Evolutionary conservation across 176 grass and related monocot genomes (phyloP).

Genomic region (Juncus effusus): DNA sequence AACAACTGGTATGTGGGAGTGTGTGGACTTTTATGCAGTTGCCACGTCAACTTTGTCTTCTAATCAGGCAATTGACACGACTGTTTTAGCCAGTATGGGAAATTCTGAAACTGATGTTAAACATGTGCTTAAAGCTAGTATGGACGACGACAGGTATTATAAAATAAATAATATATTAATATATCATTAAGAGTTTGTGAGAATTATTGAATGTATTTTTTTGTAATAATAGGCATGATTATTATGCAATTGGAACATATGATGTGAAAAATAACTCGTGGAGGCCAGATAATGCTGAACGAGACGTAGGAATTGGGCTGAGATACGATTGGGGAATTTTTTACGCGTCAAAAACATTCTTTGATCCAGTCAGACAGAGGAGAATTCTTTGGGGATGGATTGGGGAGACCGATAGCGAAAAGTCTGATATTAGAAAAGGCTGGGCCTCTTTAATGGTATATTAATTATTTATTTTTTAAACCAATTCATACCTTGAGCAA

Average conservation of each 20-base stretch:
- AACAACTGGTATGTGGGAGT: constrained; percentile 67
- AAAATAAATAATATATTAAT: too few species aligned
- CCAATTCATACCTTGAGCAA: too few species aligned
- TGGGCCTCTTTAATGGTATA: constrained; percentile 84
- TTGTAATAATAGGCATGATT: constrained; percentile 41
- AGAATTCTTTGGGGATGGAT: constrained; percentile 83
- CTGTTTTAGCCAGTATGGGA: constrained; percentile 14
- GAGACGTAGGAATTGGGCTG: constrained; percentile 66
- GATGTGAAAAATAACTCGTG: constrained; percentile 38
- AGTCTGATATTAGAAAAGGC: constrained; percentile 69
- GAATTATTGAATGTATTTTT: too few species aligned
- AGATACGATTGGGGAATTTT: constrained; percentile 95
- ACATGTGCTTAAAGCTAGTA: constrained; percentile 88
- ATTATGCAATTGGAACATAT: constrained; percentile 69
- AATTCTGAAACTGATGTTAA: constrained; percentile 24
- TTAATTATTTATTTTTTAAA: background rate
- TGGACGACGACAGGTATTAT: constrained; percentile 52
- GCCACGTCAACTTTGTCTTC: background rate
- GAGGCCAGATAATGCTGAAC: constrained; percentile 37
- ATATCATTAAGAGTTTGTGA: too few species aligned
- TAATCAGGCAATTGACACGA: constrained; percentile 25
- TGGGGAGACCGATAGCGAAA: constrained; percentile 76
- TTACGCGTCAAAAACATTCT: constrained; percentile 94
- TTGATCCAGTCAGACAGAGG: constrained; percentile 53
- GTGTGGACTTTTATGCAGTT: constrained; percentile 80